These are phyloP conservation scores for Ceratocystis cacaofunesta DNA, from an alignment of 2,329 filamentous ascomycete species.

Conservation along the genomic window DNA sequence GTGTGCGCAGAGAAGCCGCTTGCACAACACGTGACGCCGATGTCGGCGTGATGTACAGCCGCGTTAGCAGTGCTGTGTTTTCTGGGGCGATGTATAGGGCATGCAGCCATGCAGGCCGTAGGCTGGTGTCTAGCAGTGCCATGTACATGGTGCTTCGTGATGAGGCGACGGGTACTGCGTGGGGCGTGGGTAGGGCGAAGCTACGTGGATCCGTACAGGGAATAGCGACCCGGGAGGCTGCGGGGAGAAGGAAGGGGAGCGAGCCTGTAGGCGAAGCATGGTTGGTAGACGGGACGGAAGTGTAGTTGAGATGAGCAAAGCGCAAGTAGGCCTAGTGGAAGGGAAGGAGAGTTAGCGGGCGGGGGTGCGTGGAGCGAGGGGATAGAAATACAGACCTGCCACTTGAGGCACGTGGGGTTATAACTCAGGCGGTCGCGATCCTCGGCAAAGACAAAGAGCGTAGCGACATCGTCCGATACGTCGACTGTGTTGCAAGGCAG, in stretches of 20 bases:
- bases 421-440: conserved; percentile 56
- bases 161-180: conserved; percentile 24
- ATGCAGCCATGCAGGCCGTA: conserved; percentile 80
- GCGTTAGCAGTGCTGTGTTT: conserved; percentile 53
- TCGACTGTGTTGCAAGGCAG: conserved; percentile 46
- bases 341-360: conserved; percentile 10
- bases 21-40: conserved; percentile 48
- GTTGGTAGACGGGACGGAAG: conserved; percentile 61
- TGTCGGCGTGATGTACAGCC: conserved; percentile 55
- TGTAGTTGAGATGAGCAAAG: conserved; percentile 55
- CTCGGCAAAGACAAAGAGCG: conserved; percentile 64
- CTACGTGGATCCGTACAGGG: conserved; percentile 42
- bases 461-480: conserved; percentile 30
- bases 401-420: conserved; percentile 88
- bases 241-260: conserved; percentile 72
- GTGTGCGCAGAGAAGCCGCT: conserved; percentile 45
- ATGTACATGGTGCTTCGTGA: conserved; percentile 57
- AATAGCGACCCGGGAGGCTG: conserved; percentile 21
- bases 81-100: conserved; percentile 59
- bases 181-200: conserved; percentile 35
- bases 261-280: conserved; percentile 80
- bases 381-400: conserved; percentile 54
- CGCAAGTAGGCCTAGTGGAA: conserved; percentile 58
- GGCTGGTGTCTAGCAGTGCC: conserved; percentile 57
- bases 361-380: neutral